Conservation (phyloP, 805 yeast species). For the Hanseniaspora lachancei region DNA sequence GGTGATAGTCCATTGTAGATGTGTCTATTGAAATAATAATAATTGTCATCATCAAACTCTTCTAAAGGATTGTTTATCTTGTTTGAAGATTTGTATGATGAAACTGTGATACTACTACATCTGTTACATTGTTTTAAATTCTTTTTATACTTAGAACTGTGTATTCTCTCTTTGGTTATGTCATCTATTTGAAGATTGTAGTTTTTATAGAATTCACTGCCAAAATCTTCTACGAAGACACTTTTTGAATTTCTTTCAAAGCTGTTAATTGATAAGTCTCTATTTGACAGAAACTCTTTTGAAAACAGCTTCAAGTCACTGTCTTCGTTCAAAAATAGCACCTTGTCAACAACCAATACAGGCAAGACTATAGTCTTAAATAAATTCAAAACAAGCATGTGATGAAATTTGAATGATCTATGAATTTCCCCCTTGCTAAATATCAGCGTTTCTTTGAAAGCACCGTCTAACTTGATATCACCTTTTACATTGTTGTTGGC, state of each 20-base stretch:
- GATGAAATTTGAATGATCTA: slow-evolving; percentile 25
- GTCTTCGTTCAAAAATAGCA: slow-evolving; percentile 23
- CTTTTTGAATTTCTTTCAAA: slow-evolving; percentile 27
- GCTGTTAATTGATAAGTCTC: slow-evolving; percentile 20
- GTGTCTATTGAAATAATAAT: slow-evolving; percentile 2
- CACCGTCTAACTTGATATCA: slow-evolving; percentile 2
- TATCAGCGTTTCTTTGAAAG: slow-evolving; percentile 28
- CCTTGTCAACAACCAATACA: slow-evolving; percentile 22
- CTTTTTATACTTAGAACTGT: not conserved
- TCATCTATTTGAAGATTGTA: slow-evolving; percentile 25
- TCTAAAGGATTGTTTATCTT: slow-evolving; percentile 13
- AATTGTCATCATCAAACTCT: slow-evolving; percentile 2
- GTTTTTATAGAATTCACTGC: slow-evolving; percentile 21
- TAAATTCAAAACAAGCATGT: slow-evolving; percentile 22
- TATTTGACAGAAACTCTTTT: slow-evolving; percentile 23
- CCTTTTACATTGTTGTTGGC: slow-evolving; percentile 12
- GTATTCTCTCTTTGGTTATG: slow-evolving; percentile 19
- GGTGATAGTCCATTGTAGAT: slow-evolving; percentile 19
- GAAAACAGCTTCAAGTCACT: slow-evolving; percentile 23
- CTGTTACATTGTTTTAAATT: slow-evolving; percentile 37
- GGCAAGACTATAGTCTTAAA: slow-evolving; percentile 23
- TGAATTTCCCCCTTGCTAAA: slow-evolving; percentile 53
- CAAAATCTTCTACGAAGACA: slow-evolving; percentile 18
- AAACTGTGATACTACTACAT: slow-evolving; percentile 38
- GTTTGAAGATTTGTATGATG: slow-evolving; percentile 18